A percentile compares a stretch with the other conserved stretches of the same genome.
Evolutionary conservation across 495 filamentous ascomycete genomes (phyloP).

Genomic region (Lasiosphaeria miniovina): DNA sequence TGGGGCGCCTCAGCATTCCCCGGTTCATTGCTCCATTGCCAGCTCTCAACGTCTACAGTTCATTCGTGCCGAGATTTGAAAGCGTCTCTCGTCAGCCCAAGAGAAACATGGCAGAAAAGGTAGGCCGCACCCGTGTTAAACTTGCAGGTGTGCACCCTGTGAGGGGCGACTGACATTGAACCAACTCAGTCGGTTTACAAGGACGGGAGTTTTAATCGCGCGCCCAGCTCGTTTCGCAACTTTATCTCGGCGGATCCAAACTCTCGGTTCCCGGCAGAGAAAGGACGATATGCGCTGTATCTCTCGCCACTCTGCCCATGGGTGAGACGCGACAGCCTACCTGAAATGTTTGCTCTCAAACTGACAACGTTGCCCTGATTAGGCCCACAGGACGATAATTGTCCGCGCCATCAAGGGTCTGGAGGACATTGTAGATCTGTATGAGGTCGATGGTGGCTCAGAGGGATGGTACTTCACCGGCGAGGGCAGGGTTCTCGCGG

Average conservation of each 20-base stretch:
- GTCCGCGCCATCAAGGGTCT: constrained; percentile 64
- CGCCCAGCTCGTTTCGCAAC: constrained; percentile 47
- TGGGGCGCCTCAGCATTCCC: too few relatives aligned
- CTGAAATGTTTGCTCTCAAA: neutral
- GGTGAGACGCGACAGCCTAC: constrained; percentile 29
- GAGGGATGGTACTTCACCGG: constrained; percentile 69
- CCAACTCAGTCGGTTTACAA: constrained; percentile 26
- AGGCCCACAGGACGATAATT: constrained; percentile 65
- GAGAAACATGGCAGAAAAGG: too few relatives aligned
- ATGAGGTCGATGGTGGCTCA: constrained; percentile 48
- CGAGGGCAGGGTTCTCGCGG: constrained; percentile 46
- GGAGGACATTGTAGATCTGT: constrained; percentile 57
- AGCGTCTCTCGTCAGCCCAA: too few relatives aligned
- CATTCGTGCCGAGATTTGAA: too few relatives aligned
- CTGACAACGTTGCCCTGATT: neutral
- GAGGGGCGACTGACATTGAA: neutral
- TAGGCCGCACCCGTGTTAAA: too few relatives aligned
- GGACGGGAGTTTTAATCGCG: constrained; percentile 52
- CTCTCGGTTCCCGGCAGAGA: constrained; percentile 61
- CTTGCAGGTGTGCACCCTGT: too few relatives aligned
- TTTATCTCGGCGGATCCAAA: constrained; percentile 46
- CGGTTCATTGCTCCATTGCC: too few relatives aligned
- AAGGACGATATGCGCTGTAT: constrained; percentile 67
- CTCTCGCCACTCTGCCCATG: constrained; percentile 66
- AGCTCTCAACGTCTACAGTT: too few relatives aligned